A percentile compares a stretch with the other conserved stretches of the same genome.
These are phyloP conservation scores for Rhodamnia argentea DNA, from an alignment of 345 rosid genomes.

Conservation along the genomic window DNA sequence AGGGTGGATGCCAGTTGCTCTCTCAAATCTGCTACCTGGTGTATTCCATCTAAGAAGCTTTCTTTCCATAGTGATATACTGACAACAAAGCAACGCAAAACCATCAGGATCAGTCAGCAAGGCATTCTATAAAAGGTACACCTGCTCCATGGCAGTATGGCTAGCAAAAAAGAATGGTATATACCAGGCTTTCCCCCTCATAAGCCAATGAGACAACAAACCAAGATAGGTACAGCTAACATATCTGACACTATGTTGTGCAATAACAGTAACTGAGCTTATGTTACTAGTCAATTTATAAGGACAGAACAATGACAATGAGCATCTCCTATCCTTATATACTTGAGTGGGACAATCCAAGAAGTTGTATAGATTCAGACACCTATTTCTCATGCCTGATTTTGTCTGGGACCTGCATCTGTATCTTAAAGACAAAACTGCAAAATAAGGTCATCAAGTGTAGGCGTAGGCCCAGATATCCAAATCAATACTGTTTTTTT, in stretches of 20 bases:
- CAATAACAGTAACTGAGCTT: neutral
- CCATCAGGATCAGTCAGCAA: neutral
- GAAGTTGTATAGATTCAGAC: neutral
- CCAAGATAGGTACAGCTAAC: neutral
- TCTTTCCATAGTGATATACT: slow-evolving; percentile 71
- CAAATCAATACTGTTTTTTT: neutral
- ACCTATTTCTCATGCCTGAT: neutral
- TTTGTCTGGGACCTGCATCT: neutral
- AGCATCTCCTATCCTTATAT: neutral
- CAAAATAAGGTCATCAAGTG: neutral
- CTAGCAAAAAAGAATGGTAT: neutral
- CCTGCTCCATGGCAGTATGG: neutral
- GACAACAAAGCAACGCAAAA: slow-evolving; percentile 1
- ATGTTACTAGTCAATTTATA: neutral
- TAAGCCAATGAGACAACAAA: neutral
- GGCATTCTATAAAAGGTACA: neutral
- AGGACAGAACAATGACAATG: neutral
- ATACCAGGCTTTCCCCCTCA: neutral
- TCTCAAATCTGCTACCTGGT: slow-evolving; percentile 83
- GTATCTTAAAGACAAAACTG: neutral
- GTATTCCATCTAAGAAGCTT: slow-evolving; percentile 58
- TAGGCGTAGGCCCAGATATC: neutral
- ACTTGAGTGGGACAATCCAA: neutral
- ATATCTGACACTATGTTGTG: neutral
- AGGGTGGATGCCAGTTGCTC: slow-evolving; percentile 85